phyloP scores from a whole-genome alignment of 148 eudicot genomes.

The Bassia scoparia region DNA sequence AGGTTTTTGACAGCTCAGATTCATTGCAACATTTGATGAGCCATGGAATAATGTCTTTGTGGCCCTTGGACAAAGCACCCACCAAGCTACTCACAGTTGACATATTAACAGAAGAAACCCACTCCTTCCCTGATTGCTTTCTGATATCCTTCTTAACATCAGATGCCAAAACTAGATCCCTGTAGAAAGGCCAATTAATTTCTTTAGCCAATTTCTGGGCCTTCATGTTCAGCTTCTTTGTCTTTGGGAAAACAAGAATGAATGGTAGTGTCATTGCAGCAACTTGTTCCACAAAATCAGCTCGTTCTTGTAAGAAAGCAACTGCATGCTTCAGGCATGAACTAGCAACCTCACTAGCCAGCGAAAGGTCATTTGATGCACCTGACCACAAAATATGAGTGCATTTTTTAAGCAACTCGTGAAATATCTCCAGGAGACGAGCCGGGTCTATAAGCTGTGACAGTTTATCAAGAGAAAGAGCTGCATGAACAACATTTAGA shows the following conservation, averaged over 20 bases:
- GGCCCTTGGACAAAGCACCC: constrained; percentile 34
- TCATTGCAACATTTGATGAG: constrained; percentile 55
- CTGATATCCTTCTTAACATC: constrained; percentile 35
- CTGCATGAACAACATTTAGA: constrained; percentile 67
- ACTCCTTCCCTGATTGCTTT: constrained; percentile 41
- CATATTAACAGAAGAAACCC: constrained; percentile 42
- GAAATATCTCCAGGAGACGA: constrained; percentile 46
- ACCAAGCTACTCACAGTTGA: constrained; percentile 47
- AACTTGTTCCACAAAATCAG: constrained; percentile 42
- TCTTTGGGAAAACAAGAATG: constrained; percentile 58
- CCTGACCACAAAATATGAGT: constrained; percentile 44
- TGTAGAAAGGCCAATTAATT: constrained; percentile 67
- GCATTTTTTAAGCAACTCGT: constrained; percentile 61
- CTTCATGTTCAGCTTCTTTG: constrained; percentile 56
- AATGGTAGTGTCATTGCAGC: constrained; percentile 59
- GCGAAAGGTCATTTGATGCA: constrained; percentile 35
- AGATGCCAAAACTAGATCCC: constrained; percentile 36
- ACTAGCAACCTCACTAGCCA: constrained; percentile 48
- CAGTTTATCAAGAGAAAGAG: constrained; percentile 53
- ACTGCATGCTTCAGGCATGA: constrained; percentile 54
- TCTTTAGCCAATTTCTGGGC: constrained; percentile 55
- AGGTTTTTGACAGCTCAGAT: constrained; percentile 57
- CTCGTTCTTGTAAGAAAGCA: constrained; percentile 32
- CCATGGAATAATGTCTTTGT: constrained; percentile 55
- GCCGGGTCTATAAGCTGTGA: constrained; percentile 38